Evolutionary conservation across 2,329 filamentous ascomycete genomes (phyloP), one percentile per base, ranked within the genome.

Genomic region (Botrytis galanthina): DNA sequence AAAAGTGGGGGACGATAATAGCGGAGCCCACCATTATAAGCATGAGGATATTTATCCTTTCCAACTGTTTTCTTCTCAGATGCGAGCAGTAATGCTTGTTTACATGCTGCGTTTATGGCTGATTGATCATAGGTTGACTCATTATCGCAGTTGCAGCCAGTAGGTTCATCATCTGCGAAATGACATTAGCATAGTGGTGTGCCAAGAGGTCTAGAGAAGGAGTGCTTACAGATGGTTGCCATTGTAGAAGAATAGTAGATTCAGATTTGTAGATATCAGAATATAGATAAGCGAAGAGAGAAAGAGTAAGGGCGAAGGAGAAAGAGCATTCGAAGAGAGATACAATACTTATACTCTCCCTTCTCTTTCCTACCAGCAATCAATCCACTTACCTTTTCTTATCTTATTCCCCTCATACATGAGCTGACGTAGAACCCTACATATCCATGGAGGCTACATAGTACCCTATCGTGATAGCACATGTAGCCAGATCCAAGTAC

Each of bases 41-140:
- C 77, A 73, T 81, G 80, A 4, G 81, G 81, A 66, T 81, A 81
- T 62, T 76, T 78, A 74, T 80, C 79, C 39, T 71, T 66, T 26
- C 80, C 79, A 54, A 77, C 48, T 6, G 75, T 79, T 61, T 75
- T 74, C 35, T 73, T 74, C 67, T 78, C 62, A 32, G 79, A 79
- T 26, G 78, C 78, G 0, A 80, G 75, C 35, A 69, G 16, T 6
- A 79, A 74, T 16, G 77, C 80, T 72, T 79, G 74, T 20, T 76
- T 73, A 51, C 78, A 79, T 29, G 78, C 78, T 29, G 71, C 70
- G 48, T 80, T 77, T 75, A 80, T 80, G 48, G 75, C 75, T 39
- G 74, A 62, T 62, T 75, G 69, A 39, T 74, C 75, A 75, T 81
- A 80, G 64, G 72, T 72, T n/a, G 76, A 76, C 37, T 75, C 74